Percentiles rank a stretch among this genome's conserved stretches.
phyloP scores from a whole-genome alignment of 176 grass and related monocot species.

The Luzula sylvatica region DNA sequence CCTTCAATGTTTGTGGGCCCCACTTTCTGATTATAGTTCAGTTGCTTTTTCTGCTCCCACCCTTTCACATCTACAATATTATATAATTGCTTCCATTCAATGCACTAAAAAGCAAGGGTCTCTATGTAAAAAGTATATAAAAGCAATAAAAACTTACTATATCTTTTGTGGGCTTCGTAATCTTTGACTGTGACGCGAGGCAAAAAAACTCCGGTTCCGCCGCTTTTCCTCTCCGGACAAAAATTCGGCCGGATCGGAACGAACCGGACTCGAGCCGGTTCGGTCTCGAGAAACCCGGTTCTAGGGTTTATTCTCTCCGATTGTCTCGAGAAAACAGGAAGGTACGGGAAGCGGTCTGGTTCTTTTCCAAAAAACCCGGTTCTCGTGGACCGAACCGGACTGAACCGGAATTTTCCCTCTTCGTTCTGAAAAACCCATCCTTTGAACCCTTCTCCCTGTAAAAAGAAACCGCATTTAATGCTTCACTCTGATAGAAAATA shows the following conservation, averaged over 20 bases:
- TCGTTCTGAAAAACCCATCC: constrained; percentile 15
- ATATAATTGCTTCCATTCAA: too few species aligned
- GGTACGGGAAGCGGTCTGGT: background rate
- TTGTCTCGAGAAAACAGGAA: too few species aligned
- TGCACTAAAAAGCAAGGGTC: too few species aligned
- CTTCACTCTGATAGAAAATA: constrained; percentile 1
- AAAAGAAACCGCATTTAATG: constrained; percentile 8
- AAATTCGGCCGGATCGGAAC: background rate
- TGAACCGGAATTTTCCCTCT: constrained; percentile 2
- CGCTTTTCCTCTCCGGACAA: background rate
- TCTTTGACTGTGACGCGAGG: constrained; percentile 8
- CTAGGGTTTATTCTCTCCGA: too few species aligned
- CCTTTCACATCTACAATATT: constrained; percentile 7
- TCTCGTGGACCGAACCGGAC: background rate
- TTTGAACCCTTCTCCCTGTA: constrained; percentile 2
- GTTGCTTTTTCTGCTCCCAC: background rate
- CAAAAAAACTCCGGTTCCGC: constrained; percentile 19
- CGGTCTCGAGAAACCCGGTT: constrained; percentile 6
- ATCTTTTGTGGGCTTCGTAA: constrained; percentile 8
- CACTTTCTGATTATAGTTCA: constrained; percentile 14
- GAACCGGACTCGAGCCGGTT: constrained; percentile 8
- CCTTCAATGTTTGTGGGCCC: background rate
- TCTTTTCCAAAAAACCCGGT: constrained; percentile 4
- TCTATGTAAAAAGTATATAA: background rate
- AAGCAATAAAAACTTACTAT: background rate